These are phyloP conservation scores for Atkinsonella hypoxylon DNA, from an alignment of 2,329 filamentous ascomycete genomes.

Conservation along the genomic window DNA sequence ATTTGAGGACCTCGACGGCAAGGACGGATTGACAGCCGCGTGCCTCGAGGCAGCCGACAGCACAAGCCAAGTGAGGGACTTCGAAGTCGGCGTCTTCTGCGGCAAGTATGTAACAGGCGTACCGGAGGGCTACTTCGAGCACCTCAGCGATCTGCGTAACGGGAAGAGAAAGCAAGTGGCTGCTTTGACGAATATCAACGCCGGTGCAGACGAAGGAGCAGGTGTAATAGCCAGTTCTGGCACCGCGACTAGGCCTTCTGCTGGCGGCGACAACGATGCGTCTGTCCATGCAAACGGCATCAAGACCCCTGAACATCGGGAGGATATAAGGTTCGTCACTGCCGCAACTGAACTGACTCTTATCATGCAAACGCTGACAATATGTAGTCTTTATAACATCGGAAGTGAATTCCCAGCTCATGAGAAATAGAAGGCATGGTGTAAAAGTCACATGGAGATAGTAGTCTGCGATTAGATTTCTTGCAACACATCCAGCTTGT, in stretches of 20 bases:
- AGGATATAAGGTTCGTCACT: slow-evolving; percentile 6
- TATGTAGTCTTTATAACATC: neutral
- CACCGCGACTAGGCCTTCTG: neutral
- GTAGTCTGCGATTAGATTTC: too few species aligned
- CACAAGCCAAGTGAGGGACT: slow-evolving; percentile 43
- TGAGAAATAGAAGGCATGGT: neutral
- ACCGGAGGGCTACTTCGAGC: slow-evolving; percentile 68
- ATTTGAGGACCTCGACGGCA: slow-evolving; percentile 50
- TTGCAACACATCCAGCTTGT: too few species aligned
- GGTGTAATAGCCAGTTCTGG: neutral
- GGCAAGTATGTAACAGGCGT: slow-evolving; percentile 78
- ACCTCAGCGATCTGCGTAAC: slow-evolving; percentile 53
- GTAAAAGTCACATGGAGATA: too few species aligned
- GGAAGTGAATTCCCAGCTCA: neutral
- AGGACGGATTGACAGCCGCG: slow-evolving; percentile 48
- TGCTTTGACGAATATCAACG: neutral
- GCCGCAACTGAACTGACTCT: too few species aligned
- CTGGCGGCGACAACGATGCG: neutral
- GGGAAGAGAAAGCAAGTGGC: slow-evolving; percentile 40
- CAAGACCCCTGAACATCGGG: slow-evolving; percentile 1
- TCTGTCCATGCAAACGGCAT: neutral
- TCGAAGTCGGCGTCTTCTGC: slow-evolving; percentile 88
- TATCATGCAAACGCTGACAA: too few species aligned
- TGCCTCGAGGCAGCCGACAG: slow-evolving; percentile 57
- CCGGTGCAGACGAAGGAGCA: neutral